Percentiles rank a stretch among this genome's conserved stretches.
Conservation (phyloP, 2,329 filamentous ascomycete species). For the Hypoxylon sp. region DNA sequence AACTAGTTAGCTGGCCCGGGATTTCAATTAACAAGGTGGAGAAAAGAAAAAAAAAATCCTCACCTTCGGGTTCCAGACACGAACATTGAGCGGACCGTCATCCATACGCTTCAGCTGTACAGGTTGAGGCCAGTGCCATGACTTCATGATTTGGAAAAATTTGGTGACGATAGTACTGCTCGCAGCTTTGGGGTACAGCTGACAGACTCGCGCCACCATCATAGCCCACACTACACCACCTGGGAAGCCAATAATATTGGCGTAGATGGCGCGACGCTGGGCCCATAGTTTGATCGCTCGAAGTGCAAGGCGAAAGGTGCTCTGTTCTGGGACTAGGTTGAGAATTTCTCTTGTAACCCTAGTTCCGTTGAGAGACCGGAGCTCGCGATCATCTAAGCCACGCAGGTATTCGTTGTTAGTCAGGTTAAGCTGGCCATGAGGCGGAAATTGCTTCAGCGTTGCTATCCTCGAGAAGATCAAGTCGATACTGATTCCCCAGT, state of each 20-base stretch:
- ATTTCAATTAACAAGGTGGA: not conserved
- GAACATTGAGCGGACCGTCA: slow-evolving; percentile 82
- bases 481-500: slow-evolving; percentile 92
- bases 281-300: slow-evolving; percentile 98
- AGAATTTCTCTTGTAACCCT: slow-evolving; percentile 95
- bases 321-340: slow-evolving; percentile 87
- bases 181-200: slow-evolving; percentile 93
- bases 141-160: slow-evolving; percentile 92
- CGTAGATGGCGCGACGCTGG: slow-evolving; percentile 90
- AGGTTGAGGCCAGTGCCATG: slow-evolving; percentile 96
- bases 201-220: slow-evolving; percentile 94
- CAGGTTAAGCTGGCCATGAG: slow-evolving; percentile 77
- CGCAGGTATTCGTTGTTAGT: slow-evolving; percentile 88
- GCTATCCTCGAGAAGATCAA: slow-evolving; percentile 87
- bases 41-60: too few relatives aligned
- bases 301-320: slow-evolving; percentile 89
- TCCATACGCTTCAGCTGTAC: slow-evolving; percentile 91
- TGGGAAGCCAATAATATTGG: slow-evolving; percentile 95
- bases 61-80: slow-evolving; percentile 95
- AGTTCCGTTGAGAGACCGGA: slow-evolving; percentile 93
- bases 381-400: slow-evolving; percentile 87
- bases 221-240: slow-evolving; percentile 99
- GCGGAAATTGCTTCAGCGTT: slow-evolving; percentile 77
- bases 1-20: slow-evolving; percentile 45
- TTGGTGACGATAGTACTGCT: slow-evolving; percentile 91